These are phyloP conservation scores for Rhizopogon roseolus DNA, from an alignment of 768 basidiomycete species.

Conservation along the genomic window DNA sequence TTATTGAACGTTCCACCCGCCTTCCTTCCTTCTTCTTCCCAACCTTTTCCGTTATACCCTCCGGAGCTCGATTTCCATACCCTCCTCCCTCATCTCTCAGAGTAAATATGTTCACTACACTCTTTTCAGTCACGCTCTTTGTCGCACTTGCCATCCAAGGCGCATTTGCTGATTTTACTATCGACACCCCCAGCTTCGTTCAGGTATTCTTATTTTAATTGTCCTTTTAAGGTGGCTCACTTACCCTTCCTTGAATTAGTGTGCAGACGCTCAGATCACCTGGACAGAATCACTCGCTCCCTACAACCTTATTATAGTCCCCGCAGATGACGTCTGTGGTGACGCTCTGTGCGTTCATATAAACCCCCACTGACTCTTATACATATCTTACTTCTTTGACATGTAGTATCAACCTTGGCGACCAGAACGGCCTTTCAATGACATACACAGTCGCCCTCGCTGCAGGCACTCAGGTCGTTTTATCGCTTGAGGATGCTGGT, in stretches of 20 bases:
- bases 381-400: slow-evolving; percentile 5
- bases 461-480: slow-evolving; percentile 41
- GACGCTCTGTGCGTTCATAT: slow-evolving; percentile 45
- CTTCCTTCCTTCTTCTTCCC: slow-evolving; percentile 17
- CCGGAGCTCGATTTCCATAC: background rate
- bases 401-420: slow-evolving; percentile 55
- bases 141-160: slow-evolving; percentile 45
- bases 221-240: background rate
- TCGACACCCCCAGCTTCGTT: slow-evolving; percentile 45
- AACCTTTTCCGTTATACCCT: slow-evolving; percentile 18
- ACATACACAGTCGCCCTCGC: slow-evolving; percentile 38
- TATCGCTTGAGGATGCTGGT: slow-evolving; percentile 49
- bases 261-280: slow-evolving; percentile 40
- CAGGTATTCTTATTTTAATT: slow-evolving; percentile 37
- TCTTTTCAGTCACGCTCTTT: slow-evolving; percentile 73
- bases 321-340: slow-evolving; percentile 52
- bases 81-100: background rate
- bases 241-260: slow-evolving; percentile 35
- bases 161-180: slow-evolving; percentile 49
- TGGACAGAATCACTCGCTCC: slow-evolving; percentile 48
- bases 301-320: slow-evolving; percentile 56
- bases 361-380: background rate
- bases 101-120: slow-evolving; percentile 67
- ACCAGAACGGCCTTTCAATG: slow-evolving; percentile 39
- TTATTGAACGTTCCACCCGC: slow-evolving; percentile 8